phyloP scores from a whole-genome alignment of 805 yeast species.

The Myxozyma geophila region DNA sequence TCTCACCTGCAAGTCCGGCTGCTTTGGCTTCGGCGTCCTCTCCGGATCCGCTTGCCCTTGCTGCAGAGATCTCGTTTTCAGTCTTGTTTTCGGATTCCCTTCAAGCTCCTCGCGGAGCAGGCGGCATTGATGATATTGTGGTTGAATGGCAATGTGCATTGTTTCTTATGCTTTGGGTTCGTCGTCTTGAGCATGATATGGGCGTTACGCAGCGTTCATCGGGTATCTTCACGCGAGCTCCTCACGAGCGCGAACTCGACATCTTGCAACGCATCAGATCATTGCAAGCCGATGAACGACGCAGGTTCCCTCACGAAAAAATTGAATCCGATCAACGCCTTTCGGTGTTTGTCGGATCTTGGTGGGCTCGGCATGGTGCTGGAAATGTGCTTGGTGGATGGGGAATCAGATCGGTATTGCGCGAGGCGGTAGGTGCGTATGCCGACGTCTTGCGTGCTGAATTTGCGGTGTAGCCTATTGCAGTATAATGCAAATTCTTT shows the following conservation, averaged over 20 bases:
- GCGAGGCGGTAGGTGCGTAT: constrained; percentile 22
- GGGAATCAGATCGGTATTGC: constrained; percentile 26
- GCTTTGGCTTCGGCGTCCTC: neutral
- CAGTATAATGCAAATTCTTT: neutral
- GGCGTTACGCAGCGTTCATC: constrained; percentile 10
- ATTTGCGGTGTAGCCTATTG: neutral
- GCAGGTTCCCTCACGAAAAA: neutral
- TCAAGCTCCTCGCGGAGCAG: constrained; percentile 5
- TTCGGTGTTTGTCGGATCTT: constrained; percentile 25
- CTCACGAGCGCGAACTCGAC: constrained; percentile 31
- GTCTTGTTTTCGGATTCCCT: constrained; percentile 23
- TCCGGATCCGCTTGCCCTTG: constrained; percentile 15
- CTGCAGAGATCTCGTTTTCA: constrained; percentile 28
- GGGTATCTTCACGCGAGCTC: constrained; percentile 20
- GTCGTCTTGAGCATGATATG: constrained; percentile 30
- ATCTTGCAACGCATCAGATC: constrained; percentile 21
- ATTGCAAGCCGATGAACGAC: constrained; percentile 11
- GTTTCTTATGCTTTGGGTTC: constrained; percentile 28
- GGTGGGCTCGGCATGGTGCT: constrained; percentile 33
- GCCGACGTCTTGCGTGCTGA: constrained; percentile 23
- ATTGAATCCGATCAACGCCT: constrained; percentile 17
- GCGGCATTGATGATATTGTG: constrained; percentile 29
- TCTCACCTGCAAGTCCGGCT: constrained; percentile 3
- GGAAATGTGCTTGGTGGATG: constrained; percentile 21
- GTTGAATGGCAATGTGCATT: constrained; percentile 32